These are phyloP conservation scores for Pseudogymnoascus sp. DNA, from an alignment of 2,329 filamentous ascomycete genomes.

Conservation along the genomic window DNA sequence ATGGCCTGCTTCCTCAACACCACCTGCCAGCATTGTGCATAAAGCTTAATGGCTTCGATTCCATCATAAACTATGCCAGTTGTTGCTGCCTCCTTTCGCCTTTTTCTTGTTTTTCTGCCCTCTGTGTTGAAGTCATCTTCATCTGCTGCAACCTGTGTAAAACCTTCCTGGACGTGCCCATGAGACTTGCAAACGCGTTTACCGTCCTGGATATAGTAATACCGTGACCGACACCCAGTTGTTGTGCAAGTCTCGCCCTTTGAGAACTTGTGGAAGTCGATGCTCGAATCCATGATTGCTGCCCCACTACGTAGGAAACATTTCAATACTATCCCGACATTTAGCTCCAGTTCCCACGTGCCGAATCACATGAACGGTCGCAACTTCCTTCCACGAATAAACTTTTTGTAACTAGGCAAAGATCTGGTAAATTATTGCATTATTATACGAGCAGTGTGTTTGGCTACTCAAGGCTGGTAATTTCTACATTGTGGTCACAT, in stretches of 20 bases:
- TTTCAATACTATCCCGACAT: neutral
- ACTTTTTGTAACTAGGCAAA: neutral
- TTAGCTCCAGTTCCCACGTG: constrained; percentile 4
- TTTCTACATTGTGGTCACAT: neutral
- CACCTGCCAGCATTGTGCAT: constrained; percentile 77
- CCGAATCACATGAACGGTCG: neutral
- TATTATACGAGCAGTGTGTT: neutral
- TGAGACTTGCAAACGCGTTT: constrained; percentile 56
- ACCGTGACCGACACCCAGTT: constrained; percentile 54
- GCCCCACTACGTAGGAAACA: neutral
- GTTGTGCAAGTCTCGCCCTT: constrained; percentile 46
- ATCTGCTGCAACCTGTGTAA: constrained; percentile 47
- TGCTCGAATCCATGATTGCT: constrained; percentile 25
- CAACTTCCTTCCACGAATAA: neutral
- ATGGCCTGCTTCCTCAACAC: constrained; percentile 74
- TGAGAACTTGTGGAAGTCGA: constrained; percentile 34
- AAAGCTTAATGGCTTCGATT: constrained; percentile 66
- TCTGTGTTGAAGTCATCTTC: constrained; percentile 62
- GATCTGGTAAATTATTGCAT: neutral
- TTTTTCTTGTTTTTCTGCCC: constrained; percentile 49
- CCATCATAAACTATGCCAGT: constrained; percentile 56
- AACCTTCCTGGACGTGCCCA: constrained; percentile 56
- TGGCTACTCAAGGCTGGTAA: neutral
- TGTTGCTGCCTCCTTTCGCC: constrained; percentile 51
- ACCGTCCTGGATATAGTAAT: constrained; percentile 55